Evolutionary conservation across 2,329 filamentous ascomycete genomes (phyloP).

Genomic region (Claviceps monticola): DNA sequence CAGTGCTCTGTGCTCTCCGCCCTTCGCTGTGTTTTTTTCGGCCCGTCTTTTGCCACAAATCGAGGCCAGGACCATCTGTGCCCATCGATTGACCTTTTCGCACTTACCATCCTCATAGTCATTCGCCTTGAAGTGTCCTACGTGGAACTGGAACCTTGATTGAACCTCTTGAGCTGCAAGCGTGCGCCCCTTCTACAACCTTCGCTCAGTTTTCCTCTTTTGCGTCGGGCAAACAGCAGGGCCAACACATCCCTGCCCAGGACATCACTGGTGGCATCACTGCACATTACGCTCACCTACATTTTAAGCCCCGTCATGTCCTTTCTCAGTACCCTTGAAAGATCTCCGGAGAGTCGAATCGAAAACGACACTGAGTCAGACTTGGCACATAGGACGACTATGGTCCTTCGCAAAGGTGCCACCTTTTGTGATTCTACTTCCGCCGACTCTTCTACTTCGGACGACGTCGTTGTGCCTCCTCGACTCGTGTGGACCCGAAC

Average conservation of each 20-base stretch:
- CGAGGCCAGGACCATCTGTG: neutral
- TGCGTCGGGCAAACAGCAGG: neutral
- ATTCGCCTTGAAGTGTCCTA: neutral
- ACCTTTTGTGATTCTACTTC: conserved; percentile 42
- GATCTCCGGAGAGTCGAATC: conserved; percentile 28
- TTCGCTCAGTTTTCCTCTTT: neutral
- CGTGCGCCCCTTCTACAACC: neutral
- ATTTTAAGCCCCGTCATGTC: conserved; percentile 25
- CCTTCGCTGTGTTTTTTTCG: conserved; percentile 9
- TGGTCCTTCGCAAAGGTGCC: conserved; percentile 53
- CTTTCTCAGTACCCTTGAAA: conserved; percentile 32
- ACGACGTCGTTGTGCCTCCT: conserved; percentile 34
- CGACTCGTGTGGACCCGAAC: conserved; percentile 54
- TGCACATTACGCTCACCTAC: neutral
- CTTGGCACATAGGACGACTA: conserved; percentile 22
- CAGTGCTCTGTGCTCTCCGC: conserved; percentile 11
- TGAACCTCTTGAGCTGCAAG: neutral
- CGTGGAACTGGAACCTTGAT: neutral
- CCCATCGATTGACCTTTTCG: neutral
- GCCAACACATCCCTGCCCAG: neutral
- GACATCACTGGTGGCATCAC: conserved; percentile 1
- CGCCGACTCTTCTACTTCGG: conserved; percentile 26
- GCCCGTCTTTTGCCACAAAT: neutral
- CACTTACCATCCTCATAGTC: neutral
- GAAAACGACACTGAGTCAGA: conserved; percentile 17